Percentiles rank a stretch among this genome's conserved stretches.
phyloP scores from a whole-genome alignment of 352 stramenopile genomes.

The Phytophthora tentaculata region DNA sequence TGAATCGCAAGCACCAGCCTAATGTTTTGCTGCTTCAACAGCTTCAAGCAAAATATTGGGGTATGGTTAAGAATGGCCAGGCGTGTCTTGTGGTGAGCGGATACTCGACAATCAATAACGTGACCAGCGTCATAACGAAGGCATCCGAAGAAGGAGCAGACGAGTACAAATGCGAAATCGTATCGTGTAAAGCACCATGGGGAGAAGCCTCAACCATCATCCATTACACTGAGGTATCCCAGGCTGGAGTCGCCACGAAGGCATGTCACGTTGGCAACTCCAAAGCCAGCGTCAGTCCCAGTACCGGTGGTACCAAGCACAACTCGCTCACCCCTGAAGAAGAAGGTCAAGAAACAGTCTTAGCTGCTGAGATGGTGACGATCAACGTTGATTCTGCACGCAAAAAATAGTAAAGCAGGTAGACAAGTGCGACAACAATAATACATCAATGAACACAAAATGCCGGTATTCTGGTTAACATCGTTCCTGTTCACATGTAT shows the following conservation, averaged over 20 bases:
- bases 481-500: conserved; percentile 20
- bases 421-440: too few relatives aligned
- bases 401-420: conserved; percentile 8
- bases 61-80: conserved; percentile 47
- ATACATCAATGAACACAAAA: conserved; percentile 28
- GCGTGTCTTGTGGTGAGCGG: conserved; percentile 45
- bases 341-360: conserved; percentile 31
- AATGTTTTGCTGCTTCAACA: conserved; percentile 8
- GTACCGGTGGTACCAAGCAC: conserved; percentile 15
- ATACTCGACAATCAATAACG: conserved; percentile 29
- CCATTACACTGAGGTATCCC: conserved; percentile 52
- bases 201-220: conserved; percentile 30
- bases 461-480: conserved; percentile 29
- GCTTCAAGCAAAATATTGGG: conserved; percentile 44
- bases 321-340: conserved; percentile 32
- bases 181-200: conserved; percentile 58
- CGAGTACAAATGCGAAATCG: conserved; percentile 67
- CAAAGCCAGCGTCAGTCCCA: conserved; percentile 2
- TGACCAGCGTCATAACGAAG: conserved; percentile 49
- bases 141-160: conserved; percentile 40
- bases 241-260: conserved; percentile 49
- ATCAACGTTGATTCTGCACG: conserved; percentile 29
- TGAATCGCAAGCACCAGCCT: background rate
- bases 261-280: conserved; percentile 23
- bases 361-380: conserved; percentile 47